Evolutionary conservation across 2,329 filamentous ascomycete genomes (phyloP).

Genomic region (Aspergillus tubingensis): DNA sequence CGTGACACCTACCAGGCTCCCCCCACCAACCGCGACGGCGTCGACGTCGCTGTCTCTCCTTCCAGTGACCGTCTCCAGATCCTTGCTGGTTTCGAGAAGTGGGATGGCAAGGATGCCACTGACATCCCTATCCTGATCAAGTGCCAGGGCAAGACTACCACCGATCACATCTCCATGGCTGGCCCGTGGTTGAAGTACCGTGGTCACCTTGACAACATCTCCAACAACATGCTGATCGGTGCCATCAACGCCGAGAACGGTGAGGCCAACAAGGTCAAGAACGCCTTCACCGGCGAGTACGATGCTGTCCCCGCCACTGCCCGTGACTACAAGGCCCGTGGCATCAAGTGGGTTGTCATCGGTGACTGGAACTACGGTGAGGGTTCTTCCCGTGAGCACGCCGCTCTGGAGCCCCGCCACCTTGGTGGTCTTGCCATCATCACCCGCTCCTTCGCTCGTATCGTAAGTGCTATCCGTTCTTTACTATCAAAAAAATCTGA

Average conservation of each 20-base stretch:
- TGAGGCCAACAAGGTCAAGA: conserved; percentile 97
- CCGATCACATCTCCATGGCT: conserved; percentile 96
- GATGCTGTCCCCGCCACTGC: conserved; percentile 90
- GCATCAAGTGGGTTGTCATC: conserved; percentile 93
- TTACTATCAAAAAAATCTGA: neutral
- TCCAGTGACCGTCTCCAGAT: conserved; percentile 92
- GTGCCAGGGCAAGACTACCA: conserved; percentile 92
- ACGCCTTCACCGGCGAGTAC: conserved; percentile 79
- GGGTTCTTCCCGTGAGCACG: conserved; percentile 96
- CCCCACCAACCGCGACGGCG: conserved; percentile 71
- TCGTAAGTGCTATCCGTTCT: conserved; percentile 51
- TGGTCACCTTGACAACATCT: conserved; percentile 98
- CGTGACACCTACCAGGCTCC: conserved; percentile 95
- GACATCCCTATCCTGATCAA: conserved; percentile 95
- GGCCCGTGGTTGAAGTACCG: conserved; percentile 98
- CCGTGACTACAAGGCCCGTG: conserved; percentile 97
- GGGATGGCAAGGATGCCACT: conserved; percentile 87
- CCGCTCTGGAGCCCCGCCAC: conserved; percentile 95
- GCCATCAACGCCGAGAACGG: conserved; percentile 94
- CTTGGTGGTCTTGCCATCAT: conserved; percentile 97
- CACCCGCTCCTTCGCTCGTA: conserved; percentile 93
- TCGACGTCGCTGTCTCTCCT: conserved; percentile 81
- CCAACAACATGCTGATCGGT: conserved; percentile 99
- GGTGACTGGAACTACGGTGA: conserved; percentile 99
- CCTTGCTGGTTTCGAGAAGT: conserved; percentile 78